A percentile compares a stretch with the other conserved stretches of the same genome.
phyloP scores from a whole-genome alignment of 2,329 filamentous ascomycete genomes.

The Trichocomaceae sp. region DNA sequence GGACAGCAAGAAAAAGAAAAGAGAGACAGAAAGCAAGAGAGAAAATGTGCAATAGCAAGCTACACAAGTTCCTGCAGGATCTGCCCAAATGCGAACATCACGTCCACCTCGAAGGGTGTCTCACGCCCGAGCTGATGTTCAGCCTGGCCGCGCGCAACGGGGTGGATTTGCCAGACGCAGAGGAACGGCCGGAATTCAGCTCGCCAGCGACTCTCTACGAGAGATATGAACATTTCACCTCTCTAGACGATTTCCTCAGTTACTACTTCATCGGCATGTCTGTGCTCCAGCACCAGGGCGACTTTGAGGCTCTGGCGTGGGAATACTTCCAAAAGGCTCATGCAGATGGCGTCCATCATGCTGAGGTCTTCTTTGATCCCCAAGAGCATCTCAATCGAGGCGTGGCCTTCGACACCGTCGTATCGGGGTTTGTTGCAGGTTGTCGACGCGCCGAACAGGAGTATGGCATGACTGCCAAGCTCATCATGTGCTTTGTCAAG shows the following conservation, averaged over 20 bases:
- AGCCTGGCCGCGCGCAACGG: constrained; percentile 60
- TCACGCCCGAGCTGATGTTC: constrained; percentile 65
- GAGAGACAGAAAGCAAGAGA: neutral
- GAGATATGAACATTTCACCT: constrained; percentile 62
- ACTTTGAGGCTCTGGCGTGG: constrained; percentile 43
- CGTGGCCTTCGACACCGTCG: constrained; percentile 56
- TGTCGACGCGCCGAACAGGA: constrained; percentile 55
- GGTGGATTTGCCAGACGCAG: constrained; percentile 51
- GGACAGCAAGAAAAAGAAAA: neutral
- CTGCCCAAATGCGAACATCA: constrained; percentile 79
- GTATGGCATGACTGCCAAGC: constrained; percentile 57
- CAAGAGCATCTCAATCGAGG: constrained; percentile 64
- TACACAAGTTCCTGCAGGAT: constrained; percentile 55
- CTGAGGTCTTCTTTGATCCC: constrained; percentile 75
- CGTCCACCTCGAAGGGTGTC: constrained; percentile 70
- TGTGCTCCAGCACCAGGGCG: neutral
- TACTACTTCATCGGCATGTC: constrained; percentile 73
- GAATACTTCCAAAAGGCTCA: constrained; percentile 63
- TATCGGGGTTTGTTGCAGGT: constrained; percentile 57
- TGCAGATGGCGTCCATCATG: constrained; percentile 60
- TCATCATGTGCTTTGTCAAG: constrained; percentile 67
- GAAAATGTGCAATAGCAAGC: constrained; percentile 18
- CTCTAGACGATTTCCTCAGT: constrained; percentile 68
- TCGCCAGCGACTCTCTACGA: constrained; percentile 53
- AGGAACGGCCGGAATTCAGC: constrained; percentile 55